These are phyloP conservation scores for Candida stauntonica DNA, from an alignment of 805 yeast species.

Conservation along the genomic window DNA sequence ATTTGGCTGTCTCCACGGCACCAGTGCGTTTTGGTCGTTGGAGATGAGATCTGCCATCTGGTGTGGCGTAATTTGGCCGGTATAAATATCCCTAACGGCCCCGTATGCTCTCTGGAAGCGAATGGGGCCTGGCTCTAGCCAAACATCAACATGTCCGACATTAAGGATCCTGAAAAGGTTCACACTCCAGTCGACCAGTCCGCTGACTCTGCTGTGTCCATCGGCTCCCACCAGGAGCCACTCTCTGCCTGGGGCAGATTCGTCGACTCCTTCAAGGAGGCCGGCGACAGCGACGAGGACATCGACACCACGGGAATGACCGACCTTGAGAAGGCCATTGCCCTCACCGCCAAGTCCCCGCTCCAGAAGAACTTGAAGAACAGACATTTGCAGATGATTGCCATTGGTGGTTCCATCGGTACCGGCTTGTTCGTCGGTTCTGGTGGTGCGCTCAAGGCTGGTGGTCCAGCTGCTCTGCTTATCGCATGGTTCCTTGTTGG, in stretches of 20 bases:
- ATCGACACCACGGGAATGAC: constrained; percentile 26
- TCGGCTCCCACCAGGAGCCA: background rate
- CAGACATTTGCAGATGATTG: constrained; percentile 40
- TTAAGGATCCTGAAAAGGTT: background rate
- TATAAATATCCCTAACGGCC: background rate
- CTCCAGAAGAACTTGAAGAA: constrained; percentile 34
- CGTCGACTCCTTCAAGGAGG: constrained; percentile 20
- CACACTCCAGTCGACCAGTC: background rate
- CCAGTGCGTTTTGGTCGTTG: too few species aligned
- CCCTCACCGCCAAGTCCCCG: constrained; percentile 19
- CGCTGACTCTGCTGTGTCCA: background rate
- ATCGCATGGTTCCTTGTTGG: constrained; percentile 47
- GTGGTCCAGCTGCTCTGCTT: constrained; percentile 52
- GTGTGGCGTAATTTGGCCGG: too few species aligned
- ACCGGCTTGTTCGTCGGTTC: constrained; percentile 78
- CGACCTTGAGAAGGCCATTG: constrained; percentile 42
- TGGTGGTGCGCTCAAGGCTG: constrained; percentile 52
- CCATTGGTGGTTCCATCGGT: constrained; percentile 73
- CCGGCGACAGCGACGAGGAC: constrained; percentile 7
- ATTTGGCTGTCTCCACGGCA: too few species aligned
- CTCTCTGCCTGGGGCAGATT: constrained; percentile 5
- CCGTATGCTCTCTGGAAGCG: background rate
- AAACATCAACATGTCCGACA: background rate
- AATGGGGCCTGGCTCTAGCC: background rate
- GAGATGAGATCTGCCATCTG: too few species aligned